Evolutionary conservation across 805 yeast species (phyloP).

Genomic region (Starmerella stellata): DNA sequence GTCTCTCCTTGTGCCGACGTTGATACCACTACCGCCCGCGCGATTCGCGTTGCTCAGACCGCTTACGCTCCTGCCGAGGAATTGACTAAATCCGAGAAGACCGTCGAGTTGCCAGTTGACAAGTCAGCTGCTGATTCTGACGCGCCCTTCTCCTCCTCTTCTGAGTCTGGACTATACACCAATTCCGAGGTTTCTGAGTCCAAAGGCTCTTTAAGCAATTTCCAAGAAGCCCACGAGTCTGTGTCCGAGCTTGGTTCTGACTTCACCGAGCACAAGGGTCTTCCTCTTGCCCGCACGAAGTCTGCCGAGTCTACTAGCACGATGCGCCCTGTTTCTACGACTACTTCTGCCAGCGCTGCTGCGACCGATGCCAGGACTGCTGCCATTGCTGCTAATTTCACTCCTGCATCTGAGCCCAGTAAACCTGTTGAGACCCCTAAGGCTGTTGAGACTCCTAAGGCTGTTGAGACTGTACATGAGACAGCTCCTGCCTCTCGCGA

Average conservation of each 20-base stretch:
- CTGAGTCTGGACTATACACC: too few relatives aligned
- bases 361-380: slow-evolving; percentile 4
- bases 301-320: background rate
- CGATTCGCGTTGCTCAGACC: too few relatives aligned
- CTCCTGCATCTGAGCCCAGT: background rate
- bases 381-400: slow-evolving; percentile 7
- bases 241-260: background rate
- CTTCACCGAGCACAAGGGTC: background rate
- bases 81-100: too few relatives aligned
- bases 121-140: too few relatives aligned
- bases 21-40: too few relatives aligned
- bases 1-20: background rate
- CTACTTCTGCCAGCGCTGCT: background rate
- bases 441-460: slow-evolving; percentile 3
- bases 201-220: background rate
- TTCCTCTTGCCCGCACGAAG: background rate
- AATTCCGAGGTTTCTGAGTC: too few relatives aligned
- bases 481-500: background rate
- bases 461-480: too few relatives aligned
- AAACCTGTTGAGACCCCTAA: background rate
- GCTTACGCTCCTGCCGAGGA: too few relatives aligned
- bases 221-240: background rate
- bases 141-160: too few relatives aligned
- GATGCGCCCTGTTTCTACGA: background rate
- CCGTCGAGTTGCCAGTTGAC: too few relatives aligned